Evolutionary conservation across 495 filamentous ascomycete genomes (phyloP).

Genomic region (Melanomma pulvis-pyrius): DNA sequence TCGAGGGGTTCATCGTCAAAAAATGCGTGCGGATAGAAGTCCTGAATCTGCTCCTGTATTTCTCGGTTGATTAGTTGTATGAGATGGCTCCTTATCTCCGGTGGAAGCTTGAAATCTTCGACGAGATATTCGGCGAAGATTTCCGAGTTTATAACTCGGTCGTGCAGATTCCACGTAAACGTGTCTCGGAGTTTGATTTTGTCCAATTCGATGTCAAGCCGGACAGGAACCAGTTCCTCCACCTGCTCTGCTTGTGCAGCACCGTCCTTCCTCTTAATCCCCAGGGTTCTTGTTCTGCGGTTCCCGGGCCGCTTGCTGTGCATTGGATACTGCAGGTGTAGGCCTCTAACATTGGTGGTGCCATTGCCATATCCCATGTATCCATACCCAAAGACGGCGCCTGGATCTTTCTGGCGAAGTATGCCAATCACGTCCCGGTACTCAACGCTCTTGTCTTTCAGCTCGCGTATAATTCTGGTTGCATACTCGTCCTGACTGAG

Average conservation of each 20-base stretch:
- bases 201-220: constrained; percentile 92
- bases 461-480: constrained; percentile 43
- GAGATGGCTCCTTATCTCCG: constrained; percentile 63
- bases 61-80: constrained; percentile 76
- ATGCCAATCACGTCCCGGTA: constrained; percentile 53
- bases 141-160: constrained; percentile 75
- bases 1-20: constrained; percentile 90
- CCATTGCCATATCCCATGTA: constrained; percentile 91
- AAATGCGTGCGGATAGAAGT: constrained; percentile 88
- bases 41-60: constrained; percentile 85
- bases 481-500: constrained; percentile 47
- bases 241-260: constrained; percentile 82
- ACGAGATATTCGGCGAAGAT: constrained; percentile 85
- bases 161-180: constrained; percentile 97
- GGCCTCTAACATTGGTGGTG: constrained; percentile 65
- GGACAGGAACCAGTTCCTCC: constrained; percentile 87
- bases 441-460: constrained; percentile 58
- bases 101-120: constrained; percentile 83
- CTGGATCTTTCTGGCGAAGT: constrained; percentile 59
- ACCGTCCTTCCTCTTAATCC: constrained; percentile 74
- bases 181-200: constrained; percentile 96
- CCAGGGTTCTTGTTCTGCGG: constrained; percentile 69
- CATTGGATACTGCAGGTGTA: constrained; percentile 70
- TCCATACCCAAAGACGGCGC: constrained; percentile 71
- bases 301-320: constrained; percentile 73